These are phyloP conservation scores for Coniella lustricola DNA, from an alignment of 2,329 filamentous ascomycete genomes.

Conservation along the genomic window DNA sequence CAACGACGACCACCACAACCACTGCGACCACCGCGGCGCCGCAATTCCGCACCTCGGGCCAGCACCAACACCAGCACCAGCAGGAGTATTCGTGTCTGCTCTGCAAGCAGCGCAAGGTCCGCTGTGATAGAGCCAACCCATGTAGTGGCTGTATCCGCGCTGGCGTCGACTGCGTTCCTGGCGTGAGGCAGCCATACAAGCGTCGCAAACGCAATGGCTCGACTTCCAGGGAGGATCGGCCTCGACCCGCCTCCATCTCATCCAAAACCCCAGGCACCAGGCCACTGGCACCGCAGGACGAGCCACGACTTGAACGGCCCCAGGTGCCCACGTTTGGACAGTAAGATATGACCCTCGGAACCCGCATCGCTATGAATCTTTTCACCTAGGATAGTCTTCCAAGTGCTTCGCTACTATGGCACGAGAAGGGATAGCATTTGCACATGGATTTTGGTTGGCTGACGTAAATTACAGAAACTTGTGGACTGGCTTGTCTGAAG, in stretches of 20 bases:
- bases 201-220: conserved; percentile 37
- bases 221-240: neutral
- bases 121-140: conserved; percentile 38
- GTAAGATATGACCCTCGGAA: too few relatives aligned
- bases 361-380: too few relatives aligned
- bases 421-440: too few relatives aligned
- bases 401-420: too few relatives aligned
- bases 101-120: conserved; percentile 46
- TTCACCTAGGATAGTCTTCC: too few relatives aligned
- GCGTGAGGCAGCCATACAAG: conserved; percentile 31
- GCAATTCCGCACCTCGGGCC: neutral
- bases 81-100: conserved; percentile 38
- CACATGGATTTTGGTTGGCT: too few relatives aligned
- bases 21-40: neutral
- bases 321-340: conserved; percentile 16
- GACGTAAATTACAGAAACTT: conserved; percentile 13
- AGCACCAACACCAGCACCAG: conserved; percentile 2
- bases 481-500: conserved; percentile 19
- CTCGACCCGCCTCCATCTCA: conserved; percentile 2
- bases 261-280: conserved; percentile 7
- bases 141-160: conserved; percentile 35
- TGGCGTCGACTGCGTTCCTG: conserved; percentile 27
- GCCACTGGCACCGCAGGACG: conserved; percentile 1
- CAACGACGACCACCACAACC: neutral
- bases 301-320: conserved; percentile 3